Percentiles rank a stretch among this genome's conserved stretches.
Conservation (phyloP, 345 rosid genomes). For the Bruguiera gymnorhiza region DNA sequence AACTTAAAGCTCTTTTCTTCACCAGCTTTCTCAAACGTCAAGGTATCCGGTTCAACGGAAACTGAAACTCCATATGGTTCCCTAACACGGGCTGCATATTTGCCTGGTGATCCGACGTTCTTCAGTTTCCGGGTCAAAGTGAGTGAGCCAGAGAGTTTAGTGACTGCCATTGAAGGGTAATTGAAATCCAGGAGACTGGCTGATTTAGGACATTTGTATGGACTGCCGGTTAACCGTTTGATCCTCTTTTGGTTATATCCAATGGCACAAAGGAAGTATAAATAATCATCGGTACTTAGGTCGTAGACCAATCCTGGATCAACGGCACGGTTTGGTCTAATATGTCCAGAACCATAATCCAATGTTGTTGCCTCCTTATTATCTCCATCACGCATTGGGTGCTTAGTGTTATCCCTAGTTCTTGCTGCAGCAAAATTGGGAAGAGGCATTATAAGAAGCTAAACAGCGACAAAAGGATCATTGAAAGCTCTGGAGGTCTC, state of each 20-base stretch:
- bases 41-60: constrained; percentile 43
- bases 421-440: constrained; percentile 36
- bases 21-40: constrained; percentile 49
- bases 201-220: constrained; percentile 41
- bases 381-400: constrained; percentile 37
- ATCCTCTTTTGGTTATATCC: constrained; percentile 52
- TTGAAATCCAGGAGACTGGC: constrained; percentile 48
- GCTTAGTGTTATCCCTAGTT: constrained; percentile 47
- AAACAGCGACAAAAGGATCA: background rate
- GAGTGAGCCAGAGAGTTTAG: constrained; percentile 23
- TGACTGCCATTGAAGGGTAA: constrained; percentile 68
- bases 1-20: constrained; percentile 57
- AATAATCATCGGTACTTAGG: constrained; percentile 44
- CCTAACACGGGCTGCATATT: constrained; percentile 36
- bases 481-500: background rate
- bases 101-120: constrained; percentile 66
- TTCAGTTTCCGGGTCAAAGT: constrained; percentile 47
- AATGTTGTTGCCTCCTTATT: constrained; percentile 50
- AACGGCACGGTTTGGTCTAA: constrained; percentile 67
- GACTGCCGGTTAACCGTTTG: constrained; percentile 25
- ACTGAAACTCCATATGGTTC: constrained; percentile 49
- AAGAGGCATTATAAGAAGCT: background rate
- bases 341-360: constrained; percentile 62
- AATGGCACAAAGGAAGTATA: constrained; percentile 59
- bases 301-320: constrained; percentile 77